Evolutionary conservation across 495 filamentous ascomycete genomes (phyloP), one percentile per base, ranked within the genome.

Genomic region (Pyrenopolyporus hunteri): DNA sequence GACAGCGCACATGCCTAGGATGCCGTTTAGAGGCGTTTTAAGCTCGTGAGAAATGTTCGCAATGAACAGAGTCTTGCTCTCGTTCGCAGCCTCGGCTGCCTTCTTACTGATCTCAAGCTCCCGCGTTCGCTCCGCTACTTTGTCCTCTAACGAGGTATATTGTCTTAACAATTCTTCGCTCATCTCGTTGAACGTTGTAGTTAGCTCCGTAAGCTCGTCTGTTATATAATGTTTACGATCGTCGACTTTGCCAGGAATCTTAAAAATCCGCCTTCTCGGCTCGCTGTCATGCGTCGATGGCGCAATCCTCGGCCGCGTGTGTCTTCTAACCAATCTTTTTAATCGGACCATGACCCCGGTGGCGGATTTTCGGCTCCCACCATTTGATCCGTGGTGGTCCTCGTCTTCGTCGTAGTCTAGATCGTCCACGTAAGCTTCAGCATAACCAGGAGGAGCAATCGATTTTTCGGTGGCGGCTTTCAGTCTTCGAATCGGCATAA

Each of bases 1-100:
- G 1, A 94, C 89, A 0, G 92, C 89, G 61, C 86, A 90, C 91
- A 96, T 96, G 44, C 93, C 93, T 25, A 97, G 76, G 62, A 97
- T 97, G 2, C 91, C 93, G 67, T 97, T 97, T 17, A 97, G 73
- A 0, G 93, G 93, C 1, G 93, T 97, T 70, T 95, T 92, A 10
- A 97, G 80, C 70, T 96, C 93, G 68, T 97, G 93, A 2, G 91
- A 95, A 22, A 97, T 96, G 64, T 97, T 97, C 23, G 93, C 93
- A 59, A 97, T 93, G 73, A 97, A 97, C 19, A 96, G 73, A 5
- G 93, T 96, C 75, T 97, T 96, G 77, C 90, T 94, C 72, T 96
- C 89, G 65, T 96, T 96, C 6, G 93, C 93, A 10, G 89, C 87
- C 68, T 96, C 93, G 4, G 93, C 93, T 1, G 92, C 90, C 74